Conservation (phyloP, 345 rosid genomes). For the Aquilaria malaccensis region DNA sequence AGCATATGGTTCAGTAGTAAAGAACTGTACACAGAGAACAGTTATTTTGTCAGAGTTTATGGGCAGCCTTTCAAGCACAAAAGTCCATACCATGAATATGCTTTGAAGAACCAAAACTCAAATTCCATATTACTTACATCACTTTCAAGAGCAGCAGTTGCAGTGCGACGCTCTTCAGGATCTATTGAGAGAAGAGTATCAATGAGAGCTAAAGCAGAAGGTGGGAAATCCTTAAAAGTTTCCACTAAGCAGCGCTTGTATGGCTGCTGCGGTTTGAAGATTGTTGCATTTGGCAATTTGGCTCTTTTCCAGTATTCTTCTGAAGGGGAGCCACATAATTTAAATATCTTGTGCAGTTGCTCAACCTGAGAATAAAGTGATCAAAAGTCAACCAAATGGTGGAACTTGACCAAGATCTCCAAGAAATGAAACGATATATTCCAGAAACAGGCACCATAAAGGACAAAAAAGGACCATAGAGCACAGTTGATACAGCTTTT, state of each 20-base stretch:
- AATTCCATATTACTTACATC: slow-evolving; percentile 37
- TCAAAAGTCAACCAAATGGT: neutral
- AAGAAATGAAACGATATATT: neutral
- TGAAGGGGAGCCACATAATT: slow-evolving; percentile 74
- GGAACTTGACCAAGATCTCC: neutral
- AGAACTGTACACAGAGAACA: slow-evolving; percentile 45
- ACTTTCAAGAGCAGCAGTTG: slow-evolving; percentile 48
- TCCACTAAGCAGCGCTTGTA: slow-evolving; percentile 53
- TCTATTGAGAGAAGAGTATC: slow-evolving; percentile 65
- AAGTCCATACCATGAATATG: neutral
- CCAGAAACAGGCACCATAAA: too few species aligned
- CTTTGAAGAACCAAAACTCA: too few species aligned
- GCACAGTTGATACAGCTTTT: neutral
- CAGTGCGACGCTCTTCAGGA: slow-evolving; percentile 65
- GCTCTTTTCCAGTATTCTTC: slow-evolving; percentile 74
- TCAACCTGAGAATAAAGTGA: slow-evolving; percentile 46
- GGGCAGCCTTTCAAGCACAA: too few species aligned
- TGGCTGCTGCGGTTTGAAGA: slow-evolving; percentile 67
- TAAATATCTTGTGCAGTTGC: slow-evolving; percentile 77
- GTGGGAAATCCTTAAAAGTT: slow-evolving; percentile 53
- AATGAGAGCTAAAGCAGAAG: slow-evolving; percentile 44
- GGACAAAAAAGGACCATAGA: too few species aligned
- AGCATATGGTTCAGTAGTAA: slow-evolving; percentile 60
- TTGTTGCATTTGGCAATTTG: slow-evolving; percentile 60
- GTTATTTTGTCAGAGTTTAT: too few species aligned